Evolutionary conservation across 805 yeast genomes (phyloP).

Genomic region (Yamadazyma phyllophila): DNA sequence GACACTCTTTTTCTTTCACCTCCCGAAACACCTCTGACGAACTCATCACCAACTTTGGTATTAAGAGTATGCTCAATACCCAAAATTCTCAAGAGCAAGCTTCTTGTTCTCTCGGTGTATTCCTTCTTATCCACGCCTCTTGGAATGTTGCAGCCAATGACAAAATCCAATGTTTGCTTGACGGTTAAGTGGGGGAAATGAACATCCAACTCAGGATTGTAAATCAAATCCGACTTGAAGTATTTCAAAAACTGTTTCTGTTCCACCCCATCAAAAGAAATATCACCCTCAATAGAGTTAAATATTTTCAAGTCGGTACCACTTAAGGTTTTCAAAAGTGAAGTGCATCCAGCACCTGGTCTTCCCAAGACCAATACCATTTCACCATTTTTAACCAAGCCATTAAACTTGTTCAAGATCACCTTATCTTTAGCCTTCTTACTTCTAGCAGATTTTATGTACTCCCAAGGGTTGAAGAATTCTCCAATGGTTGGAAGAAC

Average conservation of each 20-base stretch:
- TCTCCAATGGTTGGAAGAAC: slow-evolving; percentile 2
- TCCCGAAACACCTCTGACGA: slow-evolving; percentile 71
- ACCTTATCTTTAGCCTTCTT: slow-evolving; percentile 14
- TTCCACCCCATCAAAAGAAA: slow-evolving; percentile 32
- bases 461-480: background rate
- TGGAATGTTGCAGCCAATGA: slow-evolving; percentile 47
- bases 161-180: slow-evolving; percentile 54
- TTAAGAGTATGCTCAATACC: slow-evolving; percentile 52
- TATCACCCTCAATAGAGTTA: slow-evolving; percentile 27
- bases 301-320: slow-evolving; percentile 33
- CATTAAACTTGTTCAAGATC: slow-evolving; percentile 30
- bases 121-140: slow-evolving; percentile 28
- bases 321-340: slow-evolving; percentile 36
- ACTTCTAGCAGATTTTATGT: slow-evolving; percentile 13
- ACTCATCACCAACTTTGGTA: slow-evolving; percentile 63
- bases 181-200: slow-evolving; percentile 58
- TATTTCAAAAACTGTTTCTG: slow-evolving; percentile 24
- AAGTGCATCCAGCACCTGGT: slow-evolving; percentile 42
- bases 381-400: slow-evolving; percentile 40
- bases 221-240: slow-evolving; percentile 36
- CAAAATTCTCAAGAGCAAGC: slow-evolving; percentile 38
- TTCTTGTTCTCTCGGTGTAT: slow-evolving; percentile 37
- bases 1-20: slow-evolving; percentile 83
- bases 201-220: slow-evolving; percentile 51
- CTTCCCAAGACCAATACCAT: slow-evolving; percentile 38